Evolutionary conservation across 257 asterid species (phyloP).

Genomic region (Striga asiatica): DNA sequence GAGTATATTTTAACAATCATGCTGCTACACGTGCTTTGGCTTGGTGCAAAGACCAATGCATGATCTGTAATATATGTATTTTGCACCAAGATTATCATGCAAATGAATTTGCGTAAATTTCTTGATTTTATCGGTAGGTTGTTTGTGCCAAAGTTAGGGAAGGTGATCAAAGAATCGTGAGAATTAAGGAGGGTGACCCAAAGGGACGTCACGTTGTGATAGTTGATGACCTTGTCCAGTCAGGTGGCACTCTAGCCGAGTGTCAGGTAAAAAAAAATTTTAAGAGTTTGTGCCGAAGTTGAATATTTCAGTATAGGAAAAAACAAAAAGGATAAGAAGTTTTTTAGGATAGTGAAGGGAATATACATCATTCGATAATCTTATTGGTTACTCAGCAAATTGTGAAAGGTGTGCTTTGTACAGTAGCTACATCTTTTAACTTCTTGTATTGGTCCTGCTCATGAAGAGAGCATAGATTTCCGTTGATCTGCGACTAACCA

Average conservation of each 20-base stretch:
- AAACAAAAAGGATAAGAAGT: too few species aligned
- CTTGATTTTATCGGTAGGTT: constrained; percentile 35
- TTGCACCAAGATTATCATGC: neutral
- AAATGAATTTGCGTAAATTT: constrained; percentile 9
- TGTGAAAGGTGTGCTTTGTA: too few species aligned
- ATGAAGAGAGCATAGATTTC: too few species aligned
- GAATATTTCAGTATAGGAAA: too few species aligned
- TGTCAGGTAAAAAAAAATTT: constrained; percentile 63
- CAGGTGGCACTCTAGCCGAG: constrained; percentile 85
- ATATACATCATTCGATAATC: too few species aligned
- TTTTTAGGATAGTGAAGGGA: too few species aligned
- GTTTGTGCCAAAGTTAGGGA: constrained; percentile 96
- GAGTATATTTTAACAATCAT: neutral
- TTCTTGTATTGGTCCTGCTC: too few species aligned
- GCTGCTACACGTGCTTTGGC: neutral
- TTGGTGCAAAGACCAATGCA: neutral
- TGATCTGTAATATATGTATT: neutral
- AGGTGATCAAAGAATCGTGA: constrained; percentile 80
- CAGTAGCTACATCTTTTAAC: too few species aligned
- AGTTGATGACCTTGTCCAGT: constrained; percentile 97
- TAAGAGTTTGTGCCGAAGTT: neutral
- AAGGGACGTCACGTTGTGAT: constrained; percentile 91
- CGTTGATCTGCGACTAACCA: too few species aligned
- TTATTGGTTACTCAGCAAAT: too few species aligned
- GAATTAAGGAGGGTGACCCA: constrained; percentile 90